phyloP scores from a whole-genome alignment of 805 yeast genomes.

The Cyberlindnera amylophila region DNA sequence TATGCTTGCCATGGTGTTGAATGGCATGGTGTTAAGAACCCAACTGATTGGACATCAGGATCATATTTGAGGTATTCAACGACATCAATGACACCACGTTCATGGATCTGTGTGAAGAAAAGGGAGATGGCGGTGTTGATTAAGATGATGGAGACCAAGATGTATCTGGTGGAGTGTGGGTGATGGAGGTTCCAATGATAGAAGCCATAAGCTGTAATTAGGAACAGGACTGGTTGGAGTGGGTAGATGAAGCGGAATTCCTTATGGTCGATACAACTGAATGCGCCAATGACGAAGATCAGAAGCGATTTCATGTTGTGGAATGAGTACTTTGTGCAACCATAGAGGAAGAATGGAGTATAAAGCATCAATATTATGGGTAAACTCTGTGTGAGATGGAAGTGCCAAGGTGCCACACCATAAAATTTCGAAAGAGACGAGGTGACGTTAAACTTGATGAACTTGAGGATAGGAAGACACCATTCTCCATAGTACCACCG shows the following conservation, averaged over 20 bases:
- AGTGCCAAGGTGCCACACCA: constrained; percentile 82
- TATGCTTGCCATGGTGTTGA: constrained; percentile 94
- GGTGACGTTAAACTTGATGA: constrained; percentile 73
- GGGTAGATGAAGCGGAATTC: constrained; percentile 90
- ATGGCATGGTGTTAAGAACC: constrained; percentile 93
- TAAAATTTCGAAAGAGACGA: constrained; percentile 74
- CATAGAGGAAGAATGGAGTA: constrained; percentile 56
- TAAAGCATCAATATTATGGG: constrained; percentile 71
- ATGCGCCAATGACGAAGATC: constrained; percentile 44
- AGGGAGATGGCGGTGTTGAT: constrained; percentile 41
- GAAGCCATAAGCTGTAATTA: constrained; percentile 41
- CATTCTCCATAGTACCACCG: constrained; percentile 51
- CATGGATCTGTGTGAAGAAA: constrained; percentile 68
- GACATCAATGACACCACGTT: constrained; percentile 78
- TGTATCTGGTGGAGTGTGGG: constrained; percentile 14
- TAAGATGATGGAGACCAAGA: constrained; percentile 24
- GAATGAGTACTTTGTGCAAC: constrained; percentile 28
- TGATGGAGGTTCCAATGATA: constrained; percentile 23
- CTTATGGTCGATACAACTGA: constrained; percentile 74
- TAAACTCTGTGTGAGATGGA: constrained; percentile 76
- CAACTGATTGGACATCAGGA: constrained; percentile 47
- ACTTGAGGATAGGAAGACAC: constrained; percentile 63
- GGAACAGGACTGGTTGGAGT: constrained; percentile 66
- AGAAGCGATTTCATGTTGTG: constrained; percentile 31
- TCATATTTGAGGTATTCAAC: constrained; percentile 46